A percentile compares a stretch with the other conserved stretches of the same genome.
phyloP scores from a whole-genome alignment of 805 yeast species.

The Lipomyces starkeyi region DNA sequence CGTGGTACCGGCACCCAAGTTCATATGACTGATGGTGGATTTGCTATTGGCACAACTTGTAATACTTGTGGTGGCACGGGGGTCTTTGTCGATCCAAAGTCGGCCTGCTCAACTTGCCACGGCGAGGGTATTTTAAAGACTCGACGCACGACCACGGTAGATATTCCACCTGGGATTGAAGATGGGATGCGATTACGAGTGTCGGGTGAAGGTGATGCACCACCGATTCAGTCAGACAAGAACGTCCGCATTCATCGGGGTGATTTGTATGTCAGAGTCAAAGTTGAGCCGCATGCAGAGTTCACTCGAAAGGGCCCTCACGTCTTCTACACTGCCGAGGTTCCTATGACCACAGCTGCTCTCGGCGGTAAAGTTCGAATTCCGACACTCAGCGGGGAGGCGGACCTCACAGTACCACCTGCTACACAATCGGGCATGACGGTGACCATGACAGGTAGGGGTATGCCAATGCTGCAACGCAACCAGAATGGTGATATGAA shows the following conservation, averaged over 20 bases:
- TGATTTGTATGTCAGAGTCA: constrained; percentile 82
- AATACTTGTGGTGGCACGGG: constrained; percentile 87
- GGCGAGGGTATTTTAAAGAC: constrained; percentile 84
- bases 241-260: constrained; percentile 77
- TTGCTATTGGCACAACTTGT: constrained; percentile 96
- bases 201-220: constrained; percentile 83
- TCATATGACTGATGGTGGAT: constrained; percentile 87
- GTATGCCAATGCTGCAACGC: constrained; percentile 69
- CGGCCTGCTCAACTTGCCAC: constrained; percentile 79
- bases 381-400: constrained; percentile 86
- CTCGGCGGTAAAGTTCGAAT: constrained; percentile 88
- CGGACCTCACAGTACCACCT: constrained; percentile 78
- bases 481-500: constrained; percentile 75
- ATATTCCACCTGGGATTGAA: constrained; percentile 84
- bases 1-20: constrained; percentile 92
- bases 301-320: constrained; percentile 73
- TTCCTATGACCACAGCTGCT: constrained; percentile 95
- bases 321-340: constrained; percentile 65
- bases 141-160: constrained; percentile 74
- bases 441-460: constrained; percentile 81
- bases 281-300: constrained; percentile 73
- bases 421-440: constrained; percentile 82
- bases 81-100: constrained; percentile 67
- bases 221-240: constrained; percentile 67
- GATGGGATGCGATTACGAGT: constrained; percentile 87